Evolutionary conservation across 176 grass and related monocot genomes (phyloP), one percentile per base, ranked within the genome.

Genomic region (Typha latifolia): DNA sequence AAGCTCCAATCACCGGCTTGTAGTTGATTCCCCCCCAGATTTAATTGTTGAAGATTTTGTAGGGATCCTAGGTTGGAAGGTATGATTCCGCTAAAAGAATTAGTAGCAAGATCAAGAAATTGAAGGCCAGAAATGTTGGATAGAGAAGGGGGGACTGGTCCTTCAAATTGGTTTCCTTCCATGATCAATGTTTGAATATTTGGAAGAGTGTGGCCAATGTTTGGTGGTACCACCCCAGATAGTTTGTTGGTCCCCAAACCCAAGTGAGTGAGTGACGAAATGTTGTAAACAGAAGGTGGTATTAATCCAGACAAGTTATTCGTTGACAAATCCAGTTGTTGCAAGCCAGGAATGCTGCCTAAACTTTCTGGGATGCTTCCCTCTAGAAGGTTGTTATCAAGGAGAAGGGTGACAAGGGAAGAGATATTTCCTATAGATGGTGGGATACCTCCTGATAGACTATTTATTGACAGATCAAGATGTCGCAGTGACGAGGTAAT

Each of bases 351-450:
- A 32, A 75, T 73, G 1, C 20, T 66, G 57, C 70, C 48, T 71
- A 82, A 18, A 63, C 80, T 78, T 29, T 82, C 70, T 20, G 84
- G 84, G n/a, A 87, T 87, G 31, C 47, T 66, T 29, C 84, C 84
- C 26, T 78, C 79, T 32, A 87, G 71, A 1, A 49, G 5, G 31
- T 87, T 87, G 6, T 63, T 24, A 4, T 37, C 66, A 65, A 82
- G 80, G n/a, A 18, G n/a, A 2, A 87, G 32, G 34, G 3, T 8
- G 63, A 67, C 1, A 14, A 87, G 75, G 18, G 66, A 79, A 50
- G 71, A 66, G 43, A 82, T 70, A 26, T 86, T 81, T 59, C 84
- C 79, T 3, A 87, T 13, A 11, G 84, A 68, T 15, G 75, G 18
- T 0, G 84, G 84, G 59, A 87, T 82, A 3, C 48, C 51, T 43